Conservation (phyloP, 331 rosid genomes). For the Quercus tomentella region DNA sequence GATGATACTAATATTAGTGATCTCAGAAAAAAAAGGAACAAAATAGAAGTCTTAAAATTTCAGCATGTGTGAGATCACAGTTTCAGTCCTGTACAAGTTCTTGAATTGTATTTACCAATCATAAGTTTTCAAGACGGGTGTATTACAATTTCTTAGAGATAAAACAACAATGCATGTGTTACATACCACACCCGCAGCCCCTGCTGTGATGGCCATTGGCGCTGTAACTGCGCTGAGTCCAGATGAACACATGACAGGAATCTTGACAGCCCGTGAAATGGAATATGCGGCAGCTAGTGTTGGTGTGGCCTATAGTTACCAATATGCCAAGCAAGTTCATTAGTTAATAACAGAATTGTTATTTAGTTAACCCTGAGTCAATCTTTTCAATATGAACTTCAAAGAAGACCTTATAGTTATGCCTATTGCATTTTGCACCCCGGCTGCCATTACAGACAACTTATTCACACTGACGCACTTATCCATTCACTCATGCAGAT, state of each 20-base stretch:
- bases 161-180: not conserved
- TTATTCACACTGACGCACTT: not conserved
- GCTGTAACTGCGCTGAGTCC: conserved; percentile 85
- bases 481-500: not conserved
- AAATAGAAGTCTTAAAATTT: not conserved
- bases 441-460: not conserved
- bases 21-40: not conserved
- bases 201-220: conserved; percentile 92
- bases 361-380: not conserved
- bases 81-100: not conserved
- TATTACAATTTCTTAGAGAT: not conserved
- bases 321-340: conserved; percentile 4
- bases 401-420: not conserved
- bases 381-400: not conserved
- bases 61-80: not conserved
- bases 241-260: conserved; percentile 87
- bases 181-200: conserved; percentile 93
- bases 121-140: not conserved
- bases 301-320: conserved; percentile 64
- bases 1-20: conserved; percentile 15
- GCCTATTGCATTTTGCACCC: not conserved
- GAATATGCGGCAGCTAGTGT: conserved; percentile 91
- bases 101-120: not conserved
- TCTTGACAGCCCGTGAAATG: conserved; percentile 77
- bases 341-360: not conserved